Evolutionary conservation across 257 asterid genomes (phyloP).

Genomic region (Marsdenia floribunda): DNA sequence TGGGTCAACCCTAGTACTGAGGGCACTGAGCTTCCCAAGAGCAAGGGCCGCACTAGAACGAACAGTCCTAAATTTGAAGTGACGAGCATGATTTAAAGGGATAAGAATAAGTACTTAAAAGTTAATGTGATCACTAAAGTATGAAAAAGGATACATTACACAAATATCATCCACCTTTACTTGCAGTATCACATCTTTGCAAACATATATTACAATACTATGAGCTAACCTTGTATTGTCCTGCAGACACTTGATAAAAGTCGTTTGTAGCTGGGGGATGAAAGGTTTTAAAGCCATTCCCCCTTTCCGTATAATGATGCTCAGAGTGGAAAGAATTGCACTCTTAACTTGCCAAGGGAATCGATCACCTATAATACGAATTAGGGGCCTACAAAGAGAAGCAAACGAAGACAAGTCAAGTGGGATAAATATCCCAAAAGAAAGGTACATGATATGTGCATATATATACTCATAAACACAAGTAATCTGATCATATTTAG

Average conservation of each 20-base stretch:
- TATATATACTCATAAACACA: neutral
- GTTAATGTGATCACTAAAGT: conserved; percentile 7
- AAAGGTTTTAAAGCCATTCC: conserved; percentile 94
- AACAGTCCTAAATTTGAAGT: conserved; percentile 59
- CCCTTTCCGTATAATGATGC: conserved; percentile 84
- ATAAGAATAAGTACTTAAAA: neutral
- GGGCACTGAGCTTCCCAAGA: conserved; percentile 99
- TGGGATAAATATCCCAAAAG: neutral
- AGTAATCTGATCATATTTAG: neutral
- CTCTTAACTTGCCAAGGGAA: conserved; percentile 99
- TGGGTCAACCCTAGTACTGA: conserved; percentile 90
- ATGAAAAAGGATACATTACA: conserved; percentile 1
- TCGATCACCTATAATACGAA: conserved; percentile 97
- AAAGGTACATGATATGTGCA: neutral
- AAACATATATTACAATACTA: conserved; percentile 3
- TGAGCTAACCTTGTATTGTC: conserved; percentile 83
- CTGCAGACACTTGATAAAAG: conserved; percentile 92
- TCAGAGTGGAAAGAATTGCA: conserved; percentile 91
- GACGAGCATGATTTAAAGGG: conserved; percentile 18
- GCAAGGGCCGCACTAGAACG: conserved; percentile 97
- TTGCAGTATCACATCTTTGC: neutral
- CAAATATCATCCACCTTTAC: neutral
- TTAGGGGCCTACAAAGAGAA: conserved; percentile 67
- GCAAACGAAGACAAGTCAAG: conserved; percentile 6
- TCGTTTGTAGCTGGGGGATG: conserved; percentile 99